Conservation (phyloP, 768 basidiomycete species). For the Boletales sp. region DNA sequence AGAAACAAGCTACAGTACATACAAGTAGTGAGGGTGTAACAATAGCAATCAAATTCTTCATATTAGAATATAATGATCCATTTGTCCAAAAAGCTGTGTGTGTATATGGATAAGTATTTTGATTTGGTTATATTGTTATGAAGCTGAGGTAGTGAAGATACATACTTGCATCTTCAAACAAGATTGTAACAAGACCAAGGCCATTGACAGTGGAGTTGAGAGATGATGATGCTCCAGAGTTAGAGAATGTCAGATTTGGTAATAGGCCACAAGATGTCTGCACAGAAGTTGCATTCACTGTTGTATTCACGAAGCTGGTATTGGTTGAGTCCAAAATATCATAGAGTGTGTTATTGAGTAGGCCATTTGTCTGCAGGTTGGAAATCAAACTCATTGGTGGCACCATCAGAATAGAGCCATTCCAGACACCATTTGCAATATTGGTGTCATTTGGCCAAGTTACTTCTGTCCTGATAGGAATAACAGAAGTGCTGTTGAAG, state of each 20-base stretch:
- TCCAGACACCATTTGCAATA: neutral
- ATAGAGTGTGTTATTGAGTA: conserved; percentile 12
- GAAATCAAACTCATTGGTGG: neutral
- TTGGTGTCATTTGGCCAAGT: conserved; percentile 6
- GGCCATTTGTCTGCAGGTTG: conserved; percentile 2
- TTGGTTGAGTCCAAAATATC: neutral
- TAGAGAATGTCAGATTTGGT: conserved; percentile 1
- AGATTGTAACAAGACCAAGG: neutral
- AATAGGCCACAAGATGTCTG: conserved; percentile 7
- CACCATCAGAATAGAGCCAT: neutral
- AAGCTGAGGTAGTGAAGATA: neutral
- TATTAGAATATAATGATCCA: no score
- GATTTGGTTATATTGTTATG: neutral
- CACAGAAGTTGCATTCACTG: conserved; percentile 13
- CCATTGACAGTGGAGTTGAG: neutral
- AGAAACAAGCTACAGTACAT: no score
- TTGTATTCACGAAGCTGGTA: neutral
- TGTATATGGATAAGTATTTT: no score
- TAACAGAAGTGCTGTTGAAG: conserved; percentile 3
- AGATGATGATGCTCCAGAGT: neutral
- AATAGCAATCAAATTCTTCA: no score
- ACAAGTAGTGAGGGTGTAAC: no score
- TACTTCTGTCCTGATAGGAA: neutral
- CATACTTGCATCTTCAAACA: neutral
- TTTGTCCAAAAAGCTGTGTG: no score